Percentiles rank a stretch among this genome's conserved stretches.
phyloP scores from a whole-genome alignment of 345 rosid species.

The Raphanus sativus region DNA sequence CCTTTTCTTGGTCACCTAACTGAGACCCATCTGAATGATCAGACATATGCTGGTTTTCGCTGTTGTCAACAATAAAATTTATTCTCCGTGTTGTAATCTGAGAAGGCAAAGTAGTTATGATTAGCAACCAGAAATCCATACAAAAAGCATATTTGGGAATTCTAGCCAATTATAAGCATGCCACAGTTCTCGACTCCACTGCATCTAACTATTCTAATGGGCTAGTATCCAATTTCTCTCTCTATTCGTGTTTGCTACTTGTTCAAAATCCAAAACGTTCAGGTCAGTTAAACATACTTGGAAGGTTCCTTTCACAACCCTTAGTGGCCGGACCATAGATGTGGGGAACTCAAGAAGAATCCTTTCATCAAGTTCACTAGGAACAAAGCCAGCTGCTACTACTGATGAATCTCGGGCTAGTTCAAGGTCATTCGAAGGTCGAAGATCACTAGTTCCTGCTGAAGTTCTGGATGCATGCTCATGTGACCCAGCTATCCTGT shows the following conservation, averaged over 20 bases:
- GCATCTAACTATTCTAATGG: constrained; percentile 13
- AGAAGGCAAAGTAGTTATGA: constrained; percentile 22
- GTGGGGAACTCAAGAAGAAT: constrained; percentile 89
- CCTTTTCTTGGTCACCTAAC: constrained; percentile 62
- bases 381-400: constrained; percentile 81
- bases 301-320: constrained; percentile 85
- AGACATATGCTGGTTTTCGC: constrained; percentile 44
- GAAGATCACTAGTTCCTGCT: constrained; percentile 51
- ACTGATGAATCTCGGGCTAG: constrained; percentile 54
- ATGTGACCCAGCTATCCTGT: constrained; percentile 46
- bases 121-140: constrained; percentile 25
- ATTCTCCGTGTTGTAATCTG: constrained; percentile 91
- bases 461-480: constrained; percentile 53
- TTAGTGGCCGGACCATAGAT: constrained; percentile 90
- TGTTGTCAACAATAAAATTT: constrained; percentile 76
- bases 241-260: constrained; percentile 6
- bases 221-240: neutral
- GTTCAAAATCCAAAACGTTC: constrained; percentile 10
- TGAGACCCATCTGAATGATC: constrained; percentile 50
- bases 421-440: constrained; percentile 51
- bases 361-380: constrained; percentile 87
- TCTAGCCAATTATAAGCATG: constrained; percentile 11
- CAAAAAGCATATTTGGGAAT: constrained; percentile 11
- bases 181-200: constrained; percentile 21
- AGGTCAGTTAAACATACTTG: constrained; percentile 60